Base-by-base conservation (phyloP, 2,329 filamentous ascomycete species). In the Diaporthe vexans region DNA sequence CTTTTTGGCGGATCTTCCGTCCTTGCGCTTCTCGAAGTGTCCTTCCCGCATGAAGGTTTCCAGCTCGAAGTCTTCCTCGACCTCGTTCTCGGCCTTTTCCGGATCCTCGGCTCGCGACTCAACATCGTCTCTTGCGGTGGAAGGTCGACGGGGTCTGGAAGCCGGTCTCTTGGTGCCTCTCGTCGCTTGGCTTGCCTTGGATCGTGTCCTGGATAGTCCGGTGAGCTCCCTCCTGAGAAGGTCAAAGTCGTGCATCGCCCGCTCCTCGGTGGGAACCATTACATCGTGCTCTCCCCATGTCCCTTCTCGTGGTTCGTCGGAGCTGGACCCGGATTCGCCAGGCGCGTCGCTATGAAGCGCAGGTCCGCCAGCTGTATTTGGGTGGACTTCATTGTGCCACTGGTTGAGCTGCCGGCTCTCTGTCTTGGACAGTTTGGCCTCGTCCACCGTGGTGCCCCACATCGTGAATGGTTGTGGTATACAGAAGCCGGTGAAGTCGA, bases 11-110 rank as follows among this genome's bases (percentile, higher is more conserved):
- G 94, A 93, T 48, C 87, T 86, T 8, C 91, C 92, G 40, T 91
- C 88, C 3, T 89, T 90, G 17, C 93, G 88, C 80, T 93, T 94
- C 82, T 95, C 94, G 74, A 95, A 92, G 78, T 94, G 92, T 1
- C 94, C 94, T 75, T 94, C 91, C 61, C 90, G 89, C 83, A 95
- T 89, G 80, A 95, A 95, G 17, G 91, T 85, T 46, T 88, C 89
- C 1, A 95, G 86, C 75, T 93, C 89, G 76, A 95, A 95, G 3
- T 89, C 91, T 2, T 89, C 85, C 29, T 88, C 84, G 4, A 51
- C 8, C 21, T 89, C 87, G 21, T 88, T 86, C 7, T 82, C 84
- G 58, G 82, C 83, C 35, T n/a, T 13, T 19, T 24, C 58, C 7
- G 35, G 21, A 3, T 72, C 48, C 19, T 11, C 74, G 29, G 68